These are phyloP conservation scores for Rhodotorula sp. DNA, from an alignment of 1,284 basidiomycete species.

Conservation along the genomic window DNA sequence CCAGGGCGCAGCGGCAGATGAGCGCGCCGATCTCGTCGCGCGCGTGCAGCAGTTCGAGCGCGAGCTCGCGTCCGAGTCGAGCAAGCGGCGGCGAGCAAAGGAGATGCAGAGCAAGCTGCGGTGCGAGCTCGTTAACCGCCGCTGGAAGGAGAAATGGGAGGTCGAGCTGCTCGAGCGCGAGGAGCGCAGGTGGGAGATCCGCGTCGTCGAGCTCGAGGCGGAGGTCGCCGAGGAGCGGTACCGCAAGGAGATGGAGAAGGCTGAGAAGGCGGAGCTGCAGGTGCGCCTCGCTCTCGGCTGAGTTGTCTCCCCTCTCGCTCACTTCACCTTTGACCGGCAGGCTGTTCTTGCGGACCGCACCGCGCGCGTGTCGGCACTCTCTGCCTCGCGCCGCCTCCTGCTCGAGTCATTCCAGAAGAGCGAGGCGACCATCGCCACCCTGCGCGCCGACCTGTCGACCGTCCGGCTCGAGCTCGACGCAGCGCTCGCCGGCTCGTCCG, in stretches of 20 bases:
- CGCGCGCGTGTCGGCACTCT: constrained; percentile 12
- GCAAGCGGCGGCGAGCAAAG: constrained; percentile 24
- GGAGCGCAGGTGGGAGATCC: constrained; percentile 35
- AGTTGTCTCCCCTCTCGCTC: background rate
- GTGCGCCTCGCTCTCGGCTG: constrained; percentile 6
- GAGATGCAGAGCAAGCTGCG: constrained; percentile 29
- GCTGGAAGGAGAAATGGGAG: constrained; percentile 41
- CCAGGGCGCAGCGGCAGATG: accelerated
- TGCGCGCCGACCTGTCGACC: constrained; percentile 18
- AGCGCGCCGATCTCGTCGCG: background rate
- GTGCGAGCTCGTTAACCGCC: constrained; percentile 36
- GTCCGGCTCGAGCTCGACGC: constrained; percentile 7
- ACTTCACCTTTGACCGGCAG: background rate
- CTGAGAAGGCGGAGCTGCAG: constrained; percentile 32
- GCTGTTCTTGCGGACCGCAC: constrained; percentile 2
- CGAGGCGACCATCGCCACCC: constrained; percentile 20
- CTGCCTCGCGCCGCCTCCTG: constrained; percentile 27
- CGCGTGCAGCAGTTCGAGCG: background rate
- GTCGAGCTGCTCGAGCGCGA: constrained; percentile 36
- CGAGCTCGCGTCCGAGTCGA: constrained; percentile 13
- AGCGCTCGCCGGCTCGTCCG: background rate
- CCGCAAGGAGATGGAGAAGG: constrained; percentile 17
- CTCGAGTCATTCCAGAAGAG: constrained; percentile 23
- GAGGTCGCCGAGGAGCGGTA: constrained; percentile 10
- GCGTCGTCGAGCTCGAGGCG: constrained; percentile 20